Base-by-base conservation (phyloP, 2,329 filamentous ascomycete genomes). In the Tolypocladium ophioglossoides region DNA sequence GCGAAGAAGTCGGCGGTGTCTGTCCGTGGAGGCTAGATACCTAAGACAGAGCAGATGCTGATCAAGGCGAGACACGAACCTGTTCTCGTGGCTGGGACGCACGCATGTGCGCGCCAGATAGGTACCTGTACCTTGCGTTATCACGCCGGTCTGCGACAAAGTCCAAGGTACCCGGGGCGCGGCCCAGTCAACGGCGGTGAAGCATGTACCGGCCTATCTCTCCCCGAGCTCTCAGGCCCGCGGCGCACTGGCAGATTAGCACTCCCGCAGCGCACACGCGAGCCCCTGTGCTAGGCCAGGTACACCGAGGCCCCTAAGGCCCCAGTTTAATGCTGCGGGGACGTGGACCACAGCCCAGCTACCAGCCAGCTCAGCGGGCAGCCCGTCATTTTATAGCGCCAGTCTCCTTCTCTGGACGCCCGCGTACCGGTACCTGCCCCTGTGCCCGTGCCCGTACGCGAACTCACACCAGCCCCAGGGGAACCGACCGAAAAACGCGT, bases 401-500 rank as follows among this genome's bases (percentile, higher is more conserved):
- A n/a, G 24, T 12, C 41, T 24, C 44, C 44, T 12, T 18, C 3
- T 1, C 24, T 32, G 44, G 24, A 8, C 11, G 18, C 18, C 27
- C 27, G 18, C 10, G 44, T 47, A 47, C 27, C 27, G 44, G 27
- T 47, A 47, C 44, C 44, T 32, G 27, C 27, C 14, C 27, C 11
- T 11, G 27, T 37, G 24, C 51, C 40, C 10, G 50, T 27, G 2
- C 5, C 47, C 35, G 27, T 49, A 37, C 47, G 10, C 34, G 3
- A 14, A 12, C 30, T 14, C n/a, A 20, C 7, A n/a, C 47, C 30
- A 37, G 32, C 47, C 51, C 51, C 51, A 27, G 27, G 51, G 39
- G 30, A 27, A 16, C 9, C 44, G 41, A 30, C 50, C 37, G 61
- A 59, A 63, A 64, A 65, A 64, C 61, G 63, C 61, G 63, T 65